Conservation (phyloP, 2,329 filamentous ascomycete species). For the Trichoderma sp. region DNA sequence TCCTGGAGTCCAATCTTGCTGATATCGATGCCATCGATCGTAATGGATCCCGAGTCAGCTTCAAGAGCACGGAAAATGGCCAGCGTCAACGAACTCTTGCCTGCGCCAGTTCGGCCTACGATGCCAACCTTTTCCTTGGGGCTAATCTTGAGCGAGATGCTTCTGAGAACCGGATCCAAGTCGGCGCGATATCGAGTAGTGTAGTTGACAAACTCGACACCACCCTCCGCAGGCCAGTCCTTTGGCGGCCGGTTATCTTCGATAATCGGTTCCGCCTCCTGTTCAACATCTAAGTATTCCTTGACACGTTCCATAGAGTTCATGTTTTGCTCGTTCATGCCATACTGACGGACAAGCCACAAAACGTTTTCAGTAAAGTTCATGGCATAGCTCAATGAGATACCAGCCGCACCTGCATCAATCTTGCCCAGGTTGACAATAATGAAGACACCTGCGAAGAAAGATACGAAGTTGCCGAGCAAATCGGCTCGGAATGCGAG, state of each 20-base stretch:
- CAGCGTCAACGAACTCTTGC: slow-evolving; percentile 91
- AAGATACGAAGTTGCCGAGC: slow-evolving; percentile 85
- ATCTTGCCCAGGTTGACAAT: slow-evolving; percentile 78
- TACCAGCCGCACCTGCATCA: slow-evolving; percentile 86
- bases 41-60: slow-evolving; percentile 82
- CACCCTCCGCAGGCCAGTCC: slow-evolving; percentile 82
- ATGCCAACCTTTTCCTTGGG: slow-evolving; percentile 92
- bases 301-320: slow-evolving; percentile 97
- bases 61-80: slow-evolving; percentile 93
- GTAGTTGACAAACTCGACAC: slow-evolving; percentile 85
- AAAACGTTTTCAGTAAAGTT: slow-evolving; percentile 96
- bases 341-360: slow-evolving; percentile 93
- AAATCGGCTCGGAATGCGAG: slow-evolving; percentile 88
- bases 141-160: slow-evolving; percentile 81
- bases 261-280: slow-evolving; percentile 78
- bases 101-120: slow-evolving; percentile 90
- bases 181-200: slow-evolving; percentile 85
- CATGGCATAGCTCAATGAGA: slow-evolving; percentile 93
- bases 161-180: slow-evolving; percentile 79
- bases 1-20: slow-evolving; percentile 88
- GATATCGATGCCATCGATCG: slow-evolving; percentile 90
- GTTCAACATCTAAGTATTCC: slow-evolving; percentile 94
- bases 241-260: slow-evolving; percentile 72
- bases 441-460: slow-evolving; percentile 90
- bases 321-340: slow-evolving; percentile 98